Evolutionary conservation across 306 rosid genomes (phyloP).

Genomic region (Castanopsis chinensis): DNA sequence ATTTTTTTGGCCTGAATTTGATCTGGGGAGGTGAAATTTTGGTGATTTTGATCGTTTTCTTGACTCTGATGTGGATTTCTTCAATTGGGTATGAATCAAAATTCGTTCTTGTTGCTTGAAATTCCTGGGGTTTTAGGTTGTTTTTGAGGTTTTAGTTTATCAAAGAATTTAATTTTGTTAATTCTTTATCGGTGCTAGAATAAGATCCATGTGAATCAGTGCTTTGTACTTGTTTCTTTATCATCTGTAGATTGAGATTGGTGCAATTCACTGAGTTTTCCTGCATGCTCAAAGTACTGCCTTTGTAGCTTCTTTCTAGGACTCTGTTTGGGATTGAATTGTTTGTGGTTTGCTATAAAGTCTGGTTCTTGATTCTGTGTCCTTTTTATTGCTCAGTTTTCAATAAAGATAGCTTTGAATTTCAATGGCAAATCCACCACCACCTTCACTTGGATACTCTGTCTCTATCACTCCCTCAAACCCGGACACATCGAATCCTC

Average conservation of each 20-base stretch:
- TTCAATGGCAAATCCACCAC: conserved; percentile 69
- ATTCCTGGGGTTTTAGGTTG: conserved; percentile 30
- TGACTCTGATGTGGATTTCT: background rate
- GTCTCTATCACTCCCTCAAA: conserved; percentile 33
- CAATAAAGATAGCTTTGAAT: conserved; percentile 9
- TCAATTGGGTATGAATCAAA: conserved; percentile 11
- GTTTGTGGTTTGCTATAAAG: conserved; percentile 30
- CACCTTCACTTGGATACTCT: conserved; percentile 61
- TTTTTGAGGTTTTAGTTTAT: conserved; percentile 25
- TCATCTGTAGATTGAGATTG: conserved; percentile 14
- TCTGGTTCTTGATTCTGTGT: conserved; percentile 35
- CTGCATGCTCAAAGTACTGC: background rate
- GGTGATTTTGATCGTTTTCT: conserved; percentile 4
- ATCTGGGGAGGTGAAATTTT: conserved; percentile 19
- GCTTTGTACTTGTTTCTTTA: conserved; percentile 25
- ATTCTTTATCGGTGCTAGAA: conserved; percentile 4
- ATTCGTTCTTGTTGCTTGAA: conserved; percentile 7
- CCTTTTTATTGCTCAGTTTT: conserved; percentile 18
- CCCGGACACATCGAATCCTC: conserved; percentile 42
- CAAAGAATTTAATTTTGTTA: conserved; percentile 11
- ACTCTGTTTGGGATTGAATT: conserved; percentile 13
- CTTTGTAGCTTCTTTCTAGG: background rate
- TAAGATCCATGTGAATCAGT: conserved; percentile 23
- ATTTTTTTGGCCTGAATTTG: conserved; percentile 10
- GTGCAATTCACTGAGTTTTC: background rate